Base-by-base conservation (phyloP, 345 rosid genomes). In the Kernera saxatilis region DNA sequence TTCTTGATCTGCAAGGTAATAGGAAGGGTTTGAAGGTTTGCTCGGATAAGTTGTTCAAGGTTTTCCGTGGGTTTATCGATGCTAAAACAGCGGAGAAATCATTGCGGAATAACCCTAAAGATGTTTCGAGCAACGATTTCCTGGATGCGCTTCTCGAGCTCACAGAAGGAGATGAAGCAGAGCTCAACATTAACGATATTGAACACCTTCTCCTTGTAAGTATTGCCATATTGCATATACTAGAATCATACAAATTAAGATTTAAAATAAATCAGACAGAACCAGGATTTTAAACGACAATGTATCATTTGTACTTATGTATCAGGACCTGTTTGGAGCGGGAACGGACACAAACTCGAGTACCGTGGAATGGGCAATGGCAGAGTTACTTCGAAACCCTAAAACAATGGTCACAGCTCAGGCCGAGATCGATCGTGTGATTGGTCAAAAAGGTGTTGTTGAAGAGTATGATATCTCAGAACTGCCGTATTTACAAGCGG, bases 1-100 rank as follows among this genome's bases (percentile, higher is more conserved):
- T 26, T 59, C 19, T 87, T 62, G 92, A 85, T 18, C 80, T 75
- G 3, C 85, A 86, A 72, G 81, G 84, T 21, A 68, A 61, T 18
- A 23, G 30, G 14, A 66, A 71, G 10, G 23, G 39, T 3, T 44
- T 68, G 46, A 41, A 43, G 6, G 13, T 4, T 26, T 49, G 29
- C 36, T 12, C 67, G 0, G 68, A 50, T 13, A 78, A 14, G 21
- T 9, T 84, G 35, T 52, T 78, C 23, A 49, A 6, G 51, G 35
- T 68, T 11, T 80, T 84, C 9, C 81, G 76, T 3, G 58, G 33
- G 48, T 23, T 84, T 29, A 60, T 73, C 5, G 45, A 82, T 48
- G 72, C 59, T 26, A 60, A 25, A 27, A 33, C 0, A 3, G 48
- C 56, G 1, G 55, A 63, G 46, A 62, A 18, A 7, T 4, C 37